Conservation (phyloP, 2,329 filamentous ascomycete species). For the Paradendryphiella salina region DNA sequence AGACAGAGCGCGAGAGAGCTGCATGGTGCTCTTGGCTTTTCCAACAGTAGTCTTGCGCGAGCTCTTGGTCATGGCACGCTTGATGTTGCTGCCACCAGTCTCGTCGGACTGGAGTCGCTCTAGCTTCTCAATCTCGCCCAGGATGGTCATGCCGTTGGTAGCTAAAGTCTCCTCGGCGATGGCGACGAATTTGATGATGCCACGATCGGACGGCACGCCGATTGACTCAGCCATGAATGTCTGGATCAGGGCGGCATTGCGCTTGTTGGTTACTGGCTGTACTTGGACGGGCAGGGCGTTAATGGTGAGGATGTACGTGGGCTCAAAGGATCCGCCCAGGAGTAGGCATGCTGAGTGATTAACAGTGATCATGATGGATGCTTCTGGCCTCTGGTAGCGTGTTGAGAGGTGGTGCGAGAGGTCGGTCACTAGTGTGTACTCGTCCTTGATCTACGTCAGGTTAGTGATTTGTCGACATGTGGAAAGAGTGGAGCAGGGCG, state of each 20-base stretch:
- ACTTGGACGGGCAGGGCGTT: constrained; percentile 70
- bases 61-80: constrained; percentile 46
- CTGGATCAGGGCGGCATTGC: constrained; percentile 78
- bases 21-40: constrained; percentile 46
- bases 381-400: constrained; percentile 73
- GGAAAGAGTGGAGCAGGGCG: constrained; percentile 12
- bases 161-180: constrained; percentile 73
- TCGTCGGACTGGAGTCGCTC: constrained; percentile 52
- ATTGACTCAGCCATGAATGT: constrained; percentile 72
- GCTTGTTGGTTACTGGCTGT: constrained; percentile 74
- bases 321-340: constrained; percentile 74
- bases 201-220: constrained; percentile 66
- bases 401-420: constrained; percentile 72
- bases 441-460: constrained; percentile 66
- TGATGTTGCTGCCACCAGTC: constrained; percentile 46
- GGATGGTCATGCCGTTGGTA: constrained; percentile 69
- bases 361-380: constrained; percentile 74
- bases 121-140: constrained; percentile 66
- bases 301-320: constrained; percentile 77
- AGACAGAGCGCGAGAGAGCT: constrained; percentile 41
- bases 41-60: constrained; percentile 39
- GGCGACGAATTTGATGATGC: constrained; percentile 72
- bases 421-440: constrained; percentile 73
- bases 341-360: constrained; percentile 74
- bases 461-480: constrained; percentile 24